These are phyloP conservation scores for Xylaria sp. DNA, from an alignment of 2,329 filamentous ascomycete genomes.

Conservation along the genomic window DNA sequence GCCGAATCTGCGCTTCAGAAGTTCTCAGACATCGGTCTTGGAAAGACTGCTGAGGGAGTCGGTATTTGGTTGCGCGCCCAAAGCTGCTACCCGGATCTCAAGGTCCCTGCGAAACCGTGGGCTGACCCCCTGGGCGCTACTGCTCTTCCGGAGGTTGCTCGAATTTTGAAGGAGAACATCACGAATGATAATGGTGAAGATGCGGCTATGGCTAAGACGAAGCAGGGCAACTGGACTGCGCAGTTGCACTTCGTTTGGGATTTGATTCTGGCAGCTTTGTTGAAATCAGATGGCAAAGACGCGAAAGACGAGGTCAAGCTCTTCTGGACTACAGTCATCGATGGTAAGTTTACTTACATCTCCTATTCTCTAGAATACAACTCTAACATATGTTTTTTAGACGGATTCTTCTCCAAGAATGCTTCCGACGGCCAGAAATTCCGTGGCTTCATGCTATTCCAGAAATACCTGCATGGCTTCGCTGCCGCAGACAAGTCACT, in stretches of 20 bases:
- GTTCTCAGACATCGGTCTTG: slow-evolving; percentile 59
- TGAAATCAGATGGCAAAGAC: slow-evolving; percentile 31
- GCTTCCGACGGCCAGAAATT: slow-evolving; percentile 87
- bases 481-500: slow-evolving; percentile 42
- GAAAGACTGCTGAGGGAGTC: slow-evolving; percentile 80
- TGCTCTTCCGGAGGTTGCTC: slow-evolving; percentile 63
- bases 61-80: slow-evolving; percentile 77
- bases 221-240: slow-evolving; percentile 70
- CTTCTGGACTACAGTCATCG: slow-evolving; percentile 83
- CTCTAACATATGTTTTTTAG: slow-evolving; percentile 38
- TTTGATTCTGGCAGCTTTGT: slow-evolving; percentile 58
- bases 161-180: slow-evolving; percentile 72
- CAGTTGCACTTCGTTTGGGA: slow-evolving; percentile 88
- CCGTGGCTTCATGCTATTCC: slow-evolving; percentile 83
- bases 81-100: slow-evolving; percentile 57
- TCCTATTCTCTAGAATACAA: background rate
- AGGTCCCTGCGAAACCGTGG: slow-evolving; percentile 68
- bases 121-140: slow-evolving; percentile 67
- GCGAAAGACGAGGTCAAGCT: slow-evolving; percentile 55
- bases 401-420: slow-evolving; percentile 74
- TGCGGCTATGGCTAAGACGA: slow-evolving; percentile 41
- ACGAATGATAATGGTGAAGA: slow-evolving; percentile 47
- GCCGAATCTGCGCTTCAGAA: slow-evolving; percentile 58
- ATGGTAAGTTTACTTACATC: slow-evolving; percentile 54
- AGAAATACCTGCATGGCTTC: slow-evolving; percentile 60